Conservation (phyloP, 164 flowering plant species). For the Saururus chinensis region DNA sequence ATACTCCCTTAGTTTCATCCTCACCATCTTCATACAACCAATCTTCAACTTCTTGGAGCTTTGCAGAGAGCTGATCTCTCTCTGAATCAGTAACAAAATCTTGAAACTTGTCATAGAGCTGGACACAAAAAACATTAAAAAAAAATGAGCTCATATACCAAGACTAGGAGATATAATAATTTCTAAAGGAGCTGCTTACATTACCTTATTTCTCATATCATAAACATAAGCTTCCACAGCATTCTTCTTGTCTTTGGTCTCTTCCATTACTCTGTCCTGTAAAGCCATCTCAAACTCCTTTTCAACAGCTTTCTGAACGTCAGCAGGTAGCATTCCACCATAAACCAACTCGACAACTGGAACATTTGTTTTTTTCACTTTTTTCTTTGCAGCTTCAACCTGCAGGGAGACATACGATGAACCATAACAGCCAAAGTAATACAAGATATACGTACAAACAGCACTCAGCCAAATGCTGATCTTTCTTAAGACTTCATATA, state of each 20-base stretch:
- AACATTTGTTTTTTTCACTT: conserved; percentile 63
- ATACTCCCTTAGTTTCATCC: conserved; percentile 97
- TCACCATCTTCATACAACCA: conserved; percentile 99
- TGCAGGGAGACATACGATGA: conserved; percentile 8
- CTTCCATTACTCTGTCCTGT: conserved; percentile 95
- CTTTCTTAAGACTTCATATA: no score
- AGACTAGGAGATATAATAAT: neutral
- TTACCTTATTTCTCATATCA: conserved; percentile 93
- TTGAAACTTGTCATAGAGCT: conserved; percentile 79
- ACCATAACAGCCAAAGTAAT: no score
- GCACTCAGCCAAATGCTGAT: no score
- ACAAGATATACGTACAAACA: no score
- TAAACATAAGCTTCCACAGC: conserved; percentile 95
- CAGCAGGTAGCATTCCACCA: conserved; percentile 53
- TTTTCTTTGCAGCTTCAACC: conserved; percentile 69
- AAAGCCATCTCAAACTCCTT: conserved; percentile 96
- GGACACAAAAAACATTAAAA: conserved; percentile 2
- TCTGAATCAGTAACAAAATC: conserved; percentile 64
- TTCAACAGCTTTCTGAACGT: conserved; percentile 76
- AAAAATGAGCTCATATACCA: neutral
- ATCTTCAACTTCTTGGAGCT: conserved; percentile 83
- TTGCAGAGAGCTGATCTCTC: conserved; percentile 45
- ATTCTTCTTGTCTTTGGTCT: conserved; percentile 88
- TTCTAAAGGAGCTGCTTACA: neutral
- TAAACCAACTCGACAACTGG: conserved; percentile 59